A percentile compares a stretch with the other conserved stretches of the same genome.
These are phyloP conservation scores for Reticulascus tulasneorum DNA, from an alignment of 2,329 filamentous ascomycete species.

Conservation along the genomic window DNA sequence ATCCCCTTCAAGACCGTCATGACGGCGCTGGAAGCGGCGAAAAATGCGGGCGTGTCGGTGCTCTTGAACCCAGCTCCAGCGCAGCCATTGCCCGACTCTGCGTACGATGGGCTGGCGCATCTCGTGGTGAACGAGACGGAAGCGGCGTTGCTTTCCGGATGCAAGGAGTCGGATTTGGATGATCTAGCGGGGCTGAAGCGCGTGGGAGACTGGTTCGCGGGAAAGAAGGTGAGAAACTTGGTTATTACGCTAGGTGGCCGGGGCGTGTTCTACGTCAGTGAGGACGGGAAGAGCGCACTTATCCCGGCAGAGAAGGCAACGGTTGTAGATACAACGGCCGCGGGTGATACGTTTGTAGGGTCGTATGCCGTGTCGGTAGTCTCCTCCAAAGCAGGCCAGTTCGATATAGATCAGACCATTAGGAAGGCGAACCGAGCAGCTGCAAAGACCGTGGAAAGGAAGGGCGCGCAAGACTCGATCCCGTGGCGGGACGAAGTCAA, in stretches of 20 bases:
- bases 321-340: constrained; percentile 90
- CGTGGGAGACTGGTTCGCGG: constrained; percentile 59
- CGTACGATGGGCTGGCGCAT: constrained; percentile 67
- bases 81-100: constrained; percentile 59
- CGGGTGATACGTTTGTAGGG: constrained; percentile 92
- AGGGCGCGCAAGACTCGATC: constrained; percentile 40
- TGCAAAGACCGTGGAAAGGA: constrained; percentile 36
- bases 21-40: constrained; percentile 51
- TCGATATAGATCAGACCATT: constrained; percentile 54
- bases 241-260: constrained; percentile 80
- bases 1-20: constrained; percentile 65
- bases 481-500: constrained; percentile 39
- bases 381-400: constrained; percentile 26
- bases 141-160: constrained; percentile 66
- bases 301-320: constrained; percentile 63
- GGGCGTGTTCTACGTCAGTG: constrained; percentile 66
- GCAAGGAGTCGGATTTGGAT: constrained; percentile 45
- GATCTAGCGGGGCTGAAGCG: constrained; percentile 36
- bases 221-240: constrained; percentile 67
- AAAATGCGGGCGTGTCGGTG: constrained; percentile 50
- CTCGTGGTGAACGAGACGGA: constrained; percentile 91
- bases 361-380: constrained; percentile 76
- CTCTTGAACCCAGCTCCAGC: constrained; percentile 86
- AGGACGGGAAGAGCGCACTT: constrained; percentile 36
- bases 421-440: constrained; percentile 49